phyloP scores from a whole-genome alignment of 345 rosid species.

The Gossypium ekmanianum region DNA sequence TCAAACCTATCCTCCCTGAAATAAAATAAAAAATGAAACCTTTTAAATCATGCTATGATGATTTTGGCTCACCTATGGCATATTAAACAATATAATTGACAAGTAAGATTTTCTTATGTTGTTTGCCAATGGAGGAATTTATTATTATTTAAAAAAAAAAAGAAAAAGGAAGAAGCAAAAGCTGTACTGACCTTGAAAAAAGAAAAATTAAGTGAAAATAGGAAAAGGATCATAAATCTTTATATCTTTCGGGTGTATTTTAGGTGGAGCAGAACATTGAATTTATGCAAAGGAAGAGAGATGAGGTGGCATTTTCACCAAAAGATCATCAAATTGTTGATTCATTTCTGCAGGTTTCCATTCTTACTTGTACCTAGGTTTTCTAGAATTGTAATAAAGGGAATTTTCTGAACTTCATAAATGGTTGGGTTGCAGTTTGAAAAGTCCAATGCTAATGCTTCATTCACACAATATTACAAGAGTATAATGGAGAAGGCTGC shows the following conservation, averaged over 20 bases:
- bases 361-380: neutral
- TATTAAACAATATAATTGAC: neutral
- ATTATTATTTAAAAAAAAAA: no score
- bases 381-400: neutral
- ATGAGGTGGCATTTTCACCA: conserved; percentile 83
- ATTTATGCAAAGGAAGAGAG: conserved; percentile 74
- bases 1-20: neutral
- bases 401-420: conserved; percentile 11
- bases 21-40: neutral
- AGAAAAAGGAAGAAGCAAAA: no score
- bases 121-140: no score
- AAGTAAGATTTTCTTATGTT: neutral
- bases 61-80: neutral
- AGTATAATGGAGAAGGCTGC: conserved; percentile 59
- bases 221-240: neutral
- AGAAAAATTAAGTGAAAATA: neutral
- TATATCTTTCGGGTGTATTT: conserved; percentile 10
- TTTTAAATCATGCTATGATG: neutral
- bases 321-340: conserved; percentile 70
- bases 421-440: conserved; percentile 53
- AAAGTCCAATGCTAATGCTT: conserved; percentile 38
- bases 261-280: conserved; percentile 78
- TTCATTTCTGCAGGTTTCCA: conserved; percentile 61
- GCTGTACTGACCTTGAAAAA: no score
- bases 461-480: conserved; percentile 68